phyloP scores from a whole-genome alignment of 202 grass and related monocot species.

The Schoenoplectus triqueter region DNA sequence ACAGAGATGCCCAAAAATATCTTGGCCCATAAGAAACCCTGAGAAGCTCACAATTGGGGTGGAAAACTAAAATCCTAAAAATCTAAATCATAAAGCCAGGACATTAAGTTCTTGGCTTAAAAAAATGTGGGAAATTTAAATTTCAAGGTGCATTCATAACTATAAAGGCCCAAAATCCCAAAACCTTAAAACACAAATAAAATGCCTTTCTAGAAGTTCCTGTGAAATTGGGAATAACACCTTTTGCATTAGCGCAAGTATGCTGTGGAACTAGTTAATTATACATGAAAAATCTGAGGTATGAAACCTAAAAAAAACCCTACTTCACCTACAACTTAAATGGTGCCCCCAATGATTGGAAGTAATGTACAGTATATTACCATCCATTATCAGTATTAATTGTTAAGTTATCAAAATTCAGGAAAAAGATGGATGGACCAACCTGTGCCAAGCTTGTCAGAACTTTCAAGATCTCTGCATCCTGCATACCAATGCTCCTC shows the following conservation, averaged over 20 bases:
- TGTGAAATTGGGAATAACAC: not conserved
- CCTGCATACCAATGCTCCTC: conserved; percentile 82
- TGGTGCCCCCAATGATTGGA: not conserved
- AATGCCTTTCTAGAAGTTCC: not conserved
- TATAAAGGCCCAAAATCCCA: not conserved
- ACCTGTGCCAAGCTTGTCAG: conserved; percentile 94
- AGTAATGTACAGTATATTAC: not conserved
- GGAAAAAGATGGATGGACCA: conserved; percentile 35
- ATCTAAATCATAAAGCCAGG: not conserved
- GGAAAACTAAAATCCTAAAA: not conserved
- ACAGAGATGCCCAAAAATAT: conserved; percentile 24
- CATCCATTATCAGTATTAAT: not conserved
- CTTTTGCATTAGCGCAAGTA: not conserved
- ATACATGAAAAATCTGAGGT: not conserved
- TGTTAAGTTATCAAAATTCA: conserved; percentile 19
- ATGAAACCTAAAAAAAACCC: not conserved
- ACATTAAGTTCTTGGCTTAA: not conserved
- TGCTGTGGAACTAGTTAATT: not conserved
- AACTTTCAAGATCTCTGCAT: conserved; percentile 83
- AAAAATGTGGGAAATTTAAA: not conserved
- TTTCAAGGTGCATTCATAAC: not conserved
- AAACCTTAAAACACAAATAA: not conserved
- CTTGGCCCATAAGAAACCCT: conserved; percentile 30
- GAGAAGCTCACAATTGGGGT: not conserved
- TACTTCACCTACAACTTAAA: conserved; percentile 9